Base-by-base conservation (phyloP, 2,329 filamentous ascomycete genomes). In the Pseudogymnoascus sp. region DNA sequence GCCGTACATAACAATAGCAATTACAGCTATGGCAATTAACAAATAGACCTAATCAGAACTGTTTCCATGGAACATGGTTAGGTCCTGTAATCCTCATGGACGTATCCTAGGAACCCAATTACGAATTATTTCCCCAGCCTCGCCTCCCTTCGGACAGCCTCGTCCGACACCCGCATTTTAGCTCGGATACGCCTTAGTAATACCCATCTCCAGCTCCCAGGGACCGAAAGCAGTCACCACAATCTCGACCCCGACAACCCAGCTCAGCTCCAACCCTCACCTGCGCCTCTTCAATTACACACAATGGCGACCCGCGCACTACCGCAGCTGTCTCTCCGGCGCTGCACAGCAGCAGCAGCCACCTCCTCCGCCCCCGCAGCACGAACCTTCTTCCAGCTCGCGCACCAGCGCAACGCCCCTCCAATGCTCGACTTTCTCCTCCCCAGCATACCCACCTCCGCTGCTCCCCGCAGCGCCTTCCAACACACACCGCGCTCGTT, bases 401-500 rank as follows among this genome's bases (percentile, higher is more conserved):
- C 65, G 3, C 66, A 69, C 12, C 65, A 64, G 61, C 67, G 65
- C 65, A 52, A 63, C 40, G 67, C 21, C 48, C 63, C 60, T 45
- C 69, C 65, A 59, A 42, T 69, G 42, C 67, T 70, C 37, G 70
- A 71, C 39, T 72, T 72, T 61, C 67, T 72, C 18, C 45, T 67
- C 10, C 70, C 71, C 18, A 64, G 62, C 36, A 36, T 64, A n/a
- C 10, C 63, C 3, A 58, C 25, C 18, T 45, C 37, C 2, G 21
- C 8, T 18, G 29, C 31, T 5, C 40, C 39, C 2, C n/a, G 18
- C 58, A 40, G 21, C 18, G 15, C 18, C 1, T 4, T 10, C 9
- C 10, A 9, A 48, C 37, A 61, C 6, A 12, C 61, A 37, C 33
- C 10, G 58, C 21, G 37, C n/a, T 55, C 27, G 45, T n/a, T 55